phyloP scores from a whole-genome alignment of 176 grass and related monocot species.

The Cymbopogon citratus region DNA sequence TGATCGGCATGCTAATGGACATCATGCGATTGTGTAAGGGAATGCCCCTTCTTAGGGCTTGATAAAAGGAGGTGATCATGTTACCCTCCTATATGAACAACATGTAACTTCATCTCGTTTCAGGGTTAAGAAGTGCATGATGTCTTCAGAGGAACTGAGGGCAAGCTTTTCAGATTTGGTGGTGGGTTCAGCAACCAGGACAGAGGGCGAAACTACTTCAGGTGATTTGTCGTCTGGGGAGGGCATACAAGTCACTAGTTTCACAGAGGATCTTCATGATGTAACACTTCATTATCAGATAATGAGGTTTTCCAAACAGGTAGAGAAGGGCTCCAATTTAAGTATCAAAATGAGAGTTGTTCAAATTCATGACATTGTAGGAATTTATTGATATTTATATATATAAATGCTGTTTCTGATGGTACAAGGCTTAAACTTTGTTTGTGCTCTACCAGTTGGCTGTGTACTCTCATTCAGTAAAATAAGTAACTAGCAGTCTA shows the following conservation, averaged over 20 bases:
- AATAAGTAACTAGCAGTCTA: background rate
- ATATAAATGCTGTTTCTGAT: background rate
- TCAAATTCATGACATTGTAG: background rate
- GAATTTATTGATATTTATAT: background rate
- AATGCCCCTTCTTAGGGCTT: background rate
- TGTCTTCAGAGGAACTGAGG: constrained; percentile 61
- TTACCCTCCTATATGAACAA: background rate
- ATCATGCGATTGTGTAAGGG: background rate
- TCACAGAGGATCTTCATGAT: constrained; percentile 88
- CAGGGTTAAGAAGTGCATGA: constrained; percentile 19
- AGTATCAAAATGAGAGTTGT: background rate
- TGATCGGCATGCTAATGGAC: background rate
- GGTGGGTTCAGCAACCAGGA: background rate
- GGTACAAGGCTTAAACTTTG: background rate
- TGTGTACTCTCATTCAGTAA: background rate
- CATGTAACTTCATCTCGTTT: background rate
- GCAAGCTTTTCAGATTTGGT: constrained; percentile 37
- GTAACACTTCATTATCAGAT: constrained; percentile 74
- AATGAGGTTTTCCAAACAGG: constrained; percentile 76
- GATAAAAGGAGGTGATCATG: background rate
- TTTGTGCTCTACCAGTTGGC: background rate
- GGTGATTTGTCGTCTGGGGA: constrained; percentile 28
- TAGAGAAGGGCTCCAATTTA: constrained; percentile 2
- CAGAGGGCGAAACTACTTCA: constrained; percentile 7
- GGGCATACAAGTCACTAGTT: constrained; percentile 50